Evolutionary conservation across 106 monocot species (phyloP).

Genomic region (Dioscorea alata): DNA sequence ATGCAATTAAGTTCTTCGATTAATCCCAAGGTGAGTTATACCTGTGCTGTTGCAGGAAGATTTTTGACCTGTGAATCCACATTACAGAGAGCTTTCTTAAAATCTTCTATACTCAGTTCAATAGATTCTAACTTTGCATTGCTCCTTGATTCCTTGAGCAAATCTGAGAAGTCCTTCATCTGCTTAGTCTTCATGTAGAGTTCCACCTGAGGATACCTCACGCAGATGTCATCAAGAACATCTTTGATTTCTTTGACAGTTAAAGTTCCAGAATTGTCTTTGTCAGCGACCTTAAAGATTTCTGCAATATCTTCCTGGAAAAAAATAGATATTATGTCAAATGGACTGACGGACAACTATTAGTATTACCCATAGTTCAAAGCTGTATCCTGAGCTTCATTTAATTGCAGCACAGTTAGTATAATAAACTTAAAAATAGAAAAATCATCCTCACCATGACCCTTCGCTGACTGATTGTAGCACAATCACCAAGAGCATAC

Average conservation of each 20-base stretch:
- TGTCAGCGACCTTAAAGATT: conserved; percentile 71
- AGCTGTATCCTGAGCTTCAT: not conserved
- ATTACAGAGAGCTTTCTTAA: conserved; percentile 66
- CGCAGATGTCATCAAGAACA: conserved; percentile 57
- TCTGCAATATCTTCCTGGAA: conserved; percentile 60
- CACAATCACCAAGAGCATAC: conserved; percentile 87
- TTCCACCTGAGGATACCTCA: conserved; percentile 69
- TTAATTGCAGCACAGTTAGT: not conserved
- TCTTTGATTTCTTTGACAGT: conserved; percentile 67
- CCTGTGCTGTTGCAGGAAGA: conserved; percentile 91
- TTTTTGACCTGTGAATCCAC: conserved; percentile 85
- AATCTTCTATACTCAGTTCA: conserved; percentile 63
- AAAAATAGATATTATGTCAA: not conserved
- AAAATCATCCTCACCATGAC: conserved; percentile 44
- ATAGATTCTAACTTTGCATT: conserved; percentile 32
- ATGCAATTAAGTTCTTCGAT: too few relatives aligned
- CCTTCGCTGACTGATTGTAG: conserved; percentile 68
- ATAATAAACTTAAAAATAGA: conserved; percentile 9
- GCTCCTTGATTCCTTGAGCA: conserved; percentile 42
- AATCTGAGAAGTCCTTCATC: conserved; percentile 53
- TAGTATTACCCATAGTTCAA: too few relatives aligned
- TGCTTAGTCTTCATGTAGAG: conserved; percentile 67
- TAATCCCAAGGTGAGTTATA: conserved; percentile 6
- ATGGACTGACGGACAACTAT: not conserved
- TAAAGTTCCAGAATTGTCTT: conserved; percentile 66